Evolutionary conservation across 352 stramenopile species (phyloP), one percentile per base, ranked within the genome.

Genomic region (Phytophthora meadii): DNA sequence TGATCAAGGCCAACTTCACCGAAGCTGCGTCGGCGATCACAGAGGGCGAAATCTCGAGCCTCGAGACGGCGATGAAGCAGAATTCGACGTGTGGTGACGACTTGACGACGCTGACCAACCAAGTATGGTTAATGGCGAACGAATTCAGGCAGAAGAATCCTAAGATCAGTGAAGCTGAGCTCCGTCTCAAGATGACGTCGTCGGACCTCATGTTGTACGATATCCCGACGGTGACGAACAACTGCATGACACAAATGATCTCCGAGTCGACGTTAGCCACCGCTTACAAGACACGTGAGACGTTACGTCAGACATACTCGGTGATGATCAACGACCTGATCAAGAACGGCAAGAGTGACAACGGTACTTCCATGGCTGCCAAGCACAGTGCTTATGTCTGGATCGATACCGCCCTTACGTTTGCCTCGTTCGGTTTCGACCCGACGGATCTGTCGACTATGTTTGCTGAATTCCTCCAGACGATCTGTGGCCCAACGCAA

Each of bases 261-360:
- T 34, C 46, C 5, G 52, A 74, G 32, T 74, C 64, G 2, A 68
- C 27, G 1, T 7, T 37, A 4, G 53, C 34, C 1, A 77, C 64
- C 0, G 70, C 64, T 1, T 81, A 76, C 51, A 47, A 61, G 14
- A 79, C 65, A 12, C 77, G 82, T 27, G 78, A 86, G 25, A 72
- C 63, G 11, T 76, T 89, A 8, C 70, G 79, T 37, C 82, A 82
- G 51, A 79, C 77, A 1, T 63, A 85, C 8, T 58, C 76, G 1
- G 74, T 80, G 14, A 81, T 90, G 15, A 61, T 90, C 6, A 75
- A 85, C 56, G 67, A 81, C 17, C 62, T 90, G 22, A 77, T 87
- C 36, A 74, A 58, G 42, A 57, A 62, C 12, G 73, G 69, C 0
- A 75, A 54, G 22, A 72, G 65, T n/a, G 44, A 70, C 53, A 77